These are phyloP conservation scores for Aspergillus pseudonomiae DNA, from an alignment of 2,329 filamentous ascomycete species.

Conservation along the genomic window DNA sequence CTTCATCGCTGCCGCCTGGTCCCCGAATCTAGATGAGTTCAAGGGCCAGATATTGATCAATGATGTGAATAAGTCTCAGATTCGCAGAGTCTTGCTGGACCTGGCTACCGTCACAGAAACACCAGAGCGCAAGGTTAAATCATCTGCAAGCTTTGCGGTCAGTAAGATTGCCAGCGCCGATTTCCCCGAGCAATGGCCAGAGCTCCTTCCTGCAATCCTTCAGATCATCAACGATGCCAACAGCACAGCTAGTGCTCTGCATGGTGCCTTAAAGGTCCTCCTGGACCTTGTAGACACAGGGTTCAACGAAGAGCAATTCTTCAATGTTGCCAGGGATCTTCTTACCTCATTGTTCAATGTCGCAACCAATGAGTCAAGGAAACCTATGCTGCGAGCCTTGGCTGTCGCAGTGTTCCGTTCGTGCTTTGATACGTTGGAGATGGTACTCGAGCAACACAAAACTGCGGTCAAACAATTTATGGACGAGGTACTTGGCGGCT, in stretches of 20 bases:
- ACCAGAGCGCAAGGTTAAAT: constrained; percentile 81
- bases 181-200: constrained; percentile 95
- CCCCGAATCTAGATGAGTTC: constrained; percentile 71
- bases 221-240: constrained; percentile 67
- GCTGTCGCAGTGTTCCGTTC: constrained; percentile 87
- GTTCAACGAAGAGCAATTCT: constrained; percentile 93
- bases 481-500: constrained; percentile 77
- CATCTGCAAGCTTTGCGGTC: constrained; percentile 82
- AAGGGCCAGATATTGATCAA: constrained; percentile 68
- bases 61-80: constrained; percentile 71
- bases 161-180: constrained; percentile 93
- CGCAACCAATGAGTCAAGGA: constrained; percentile 73
- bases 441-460: constrained; percentile 92
- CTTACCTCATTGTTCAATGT: constrained; percentile 82
- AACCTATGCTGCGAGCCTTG: constrained; percentile 75
- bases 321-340: constrained; percentile 81
- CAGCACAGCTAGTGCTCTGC: constrained; percentile 77
- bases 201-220: constrained; percentile 78
- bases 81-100: constrained; percentile 75
- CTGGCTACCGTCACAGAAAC: constrained; percentile 73
- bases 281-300: constrained; percentile 90
- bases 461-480: constrained; percentile 85
- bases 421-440: constrained; percentile 94
- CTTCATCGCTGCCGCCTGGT: constrained; percentile 86
- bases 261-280: constrained; percentile 86